phyloP scores from a whole-genome alignment of 2,329 filamentous ascomycete genomes.

The Epichloe festucae region DNA sequence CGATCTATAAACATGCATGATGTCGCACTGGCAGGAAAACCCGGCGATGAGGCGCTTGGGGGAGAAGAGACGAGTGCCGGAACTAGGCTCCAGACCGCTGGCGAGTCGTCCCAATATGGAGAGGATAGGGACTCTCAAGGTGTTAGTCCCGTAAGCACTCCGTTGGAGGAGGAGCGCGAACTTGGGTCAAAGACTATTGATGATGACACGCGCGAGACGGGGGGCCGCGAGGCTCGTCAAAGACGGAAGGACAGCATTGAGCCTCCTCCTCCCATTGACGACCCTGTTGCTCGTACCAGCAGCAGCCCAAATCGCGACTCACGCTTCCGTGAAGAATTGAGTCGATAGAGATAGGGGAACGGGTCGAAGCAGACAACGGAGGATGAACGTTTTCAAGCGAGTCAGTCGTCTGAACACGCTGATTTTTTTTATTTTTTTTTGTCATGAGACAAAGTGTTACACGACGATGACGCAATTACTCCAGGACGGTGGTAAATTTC shows the following conservation, averaged over 20 bases:
- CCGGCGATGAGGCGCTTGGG: constrained; percentile 8
- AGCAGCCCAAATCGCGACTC: constrained; percentile 44
- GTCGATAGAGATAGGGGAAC: constrained; percentile 9
- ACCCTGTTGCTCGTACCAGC: constrained; percentile 22
- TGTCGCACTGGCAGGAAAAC: constrained; percentile 31
- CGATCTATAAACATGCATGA: constrained; percentile 31
- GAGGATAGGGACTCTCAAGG: constrained; percentile 18
- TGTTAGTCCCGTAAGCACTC: constrained; percentile 23
- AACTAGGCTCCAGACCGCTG: constrained; percentile 1
- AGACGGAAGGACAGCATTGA: constrained; percentile 16
- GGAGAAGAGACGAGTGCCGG: neutral
- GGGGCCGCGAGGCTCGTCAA: constrained; percentile 6
- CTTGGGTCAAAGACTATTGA: constrained; percentile 16
- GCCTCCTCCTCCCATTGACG: constrained; percentile 25
- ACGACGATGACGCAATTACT: neutral
- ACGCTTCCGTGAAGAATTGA: constrained; percentile 45
- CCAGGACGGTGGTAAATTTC: neutral
- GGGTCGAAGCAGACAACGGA: too few relatives aligned
- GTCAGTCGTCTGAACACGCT: too few relatives aligned
- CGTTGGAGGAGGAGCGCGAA: constrained; percentile 31
- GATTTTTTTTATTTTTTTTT: too few relatives aligned
- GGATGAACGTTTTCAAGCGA: too few relatives aligned
- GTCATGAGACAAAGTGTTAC: neutral
- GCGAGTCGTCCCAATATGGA: constrained; percentile 11
- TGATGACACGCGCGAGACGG: constrained; percentile 2